Percentiles rank a stretch among this genome's conserved stretches.
Evolutionary conservation across 805 yeast species (phyloP).

Genomic region (Yamadazyma sp.): DNA sequence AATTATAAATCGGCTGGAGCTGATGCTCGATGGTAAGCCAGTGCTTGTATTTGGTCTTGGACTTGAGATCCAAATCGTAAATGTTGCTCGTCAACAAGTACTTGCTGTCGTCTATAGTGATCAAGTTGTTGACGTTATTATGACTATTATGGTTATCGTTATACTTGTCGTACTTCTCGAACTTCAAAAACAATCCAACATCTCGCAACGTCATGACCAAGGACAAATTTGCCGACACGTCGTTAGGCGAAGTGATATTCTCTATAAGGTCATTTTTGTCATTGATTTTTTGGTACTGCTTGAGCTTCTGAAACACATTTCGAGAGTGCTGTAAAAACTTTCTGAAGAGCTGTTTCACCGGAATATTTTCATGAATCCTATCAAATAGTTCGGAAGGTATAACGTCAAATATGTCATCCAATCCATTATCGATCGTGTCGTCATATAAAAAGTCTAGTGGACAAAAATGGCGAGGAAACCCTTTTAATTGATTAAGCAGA

Average conservation of each 20-base stretch:
- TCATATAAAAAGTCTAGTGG: slow-evolving; percentile 43
- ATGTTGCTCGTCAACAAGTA: slow-evolving; percentile 38
- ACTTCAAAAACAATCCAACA: slow-evolving; percentile 50
- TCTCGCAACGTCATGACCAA: slow-evolving; percentile 56
- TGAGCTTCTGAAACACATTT: slow-evolving; percentile 34
- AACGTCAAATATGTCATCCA: slow-evolving; percentile 28
- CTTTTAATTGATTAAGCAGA: slow-evolving; percentile 44
- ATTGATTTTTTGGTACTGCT: slow-evolving; percentile 33
- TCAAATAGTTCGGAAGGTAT: slow-evolving; percentile 21
- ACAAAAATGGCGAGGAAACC: slow-evolving; percentile 42
- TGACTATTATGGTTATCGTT: slow-evolving; percentile 31
- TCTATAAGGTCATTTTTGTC: slow-evolving; percentile 32
- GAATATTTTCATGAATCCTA: slow-evolving; percentile 29
- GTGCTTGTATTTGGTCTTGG: slow-evolving; percentile 40
- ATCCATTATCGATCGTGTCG: slow-evolving; percentile 33
- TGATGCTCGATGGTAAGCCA: slow-evolving; percentile 47
- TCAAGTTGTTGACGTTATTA: slow-evolving; percentile 27
- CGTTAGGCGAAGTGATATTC: slow-evolving; percentile 30
- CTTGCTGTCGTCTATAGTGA: slow-evolving; percentile 24
- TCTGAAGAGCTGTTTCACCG: slow-evolving; percentile 31
- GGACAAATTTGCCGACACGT: slow-evolving; percentile 42
- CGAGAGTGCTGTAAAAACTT: slow-evolving; percentile 31
- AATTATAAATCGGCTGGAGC: slow-evolving; percentile 33
- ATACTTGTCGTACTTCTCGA: slow-evolving; percentile 29
- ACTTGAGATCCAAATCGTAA: slow-evolving; percentile 52